phyloP scores from a whole-genome alignment of 768 basidiomycete species.

The Trametes meyenii region DNA sequence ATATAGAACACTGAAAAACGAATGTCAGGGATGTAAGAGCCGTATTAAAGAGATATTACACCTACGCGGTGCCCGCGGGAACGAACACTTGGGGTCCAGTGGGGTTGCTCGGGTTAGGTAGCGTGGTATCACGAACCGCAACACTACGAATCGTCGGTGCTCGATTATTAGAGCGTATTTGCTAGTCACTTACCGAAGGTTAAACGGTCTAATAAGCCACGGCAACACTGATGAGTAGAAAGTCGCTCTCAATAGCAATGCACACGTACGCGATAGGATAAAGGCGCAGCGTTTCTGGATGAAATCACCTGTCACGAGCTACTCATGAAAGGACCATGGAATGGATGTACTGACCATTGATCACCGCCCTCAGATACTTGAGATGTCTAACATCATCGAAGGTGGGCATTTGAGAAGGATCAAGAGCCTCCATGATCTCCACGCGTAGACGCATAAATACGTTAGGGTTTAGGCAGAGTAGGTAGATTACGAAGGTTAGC shows the following conservation, averaged over 20 bases:
- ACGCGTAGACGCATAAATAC: conserved; percentile 35
- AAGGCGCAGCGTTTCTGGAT: conserved; percentile 24
- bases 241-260: not conserved
- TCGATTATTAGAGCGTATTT: not conserved
- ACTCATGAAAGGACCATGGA: not conserved
- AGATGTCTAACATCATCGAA: conserved; percentile 38
- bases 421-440: conserved; percentile 38
- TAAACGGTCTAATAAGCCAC: conserved; percentile 28
- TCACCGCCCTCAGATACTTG: conserved; percentile 39
- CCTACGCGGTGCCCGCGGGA: conserved; percentile 32
- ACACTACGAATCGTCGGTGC: conserved; percentile 14
- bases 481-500: conserved; percentile 38
- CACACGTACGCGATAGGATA: conserved; percentile 35
- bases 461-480: conserved; percentile 36
- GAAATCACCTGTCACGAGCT: not conserved
- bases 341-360: conserved; percentile 34
- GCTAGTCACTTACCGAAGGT: conserved; percentile 26
- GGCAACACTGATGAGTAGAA: not conserved
- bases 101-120: conserved; percentile 26
- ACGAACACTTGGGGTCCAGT: conserved; percentile 34
- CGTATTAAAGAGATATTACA: conserved; percentile 17
- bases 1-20: conserved; percentile 24
- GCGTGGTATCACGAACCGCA: conserved; percentile 27
- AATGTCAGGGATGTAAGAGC: not conserved
- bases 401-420: conserved; percentile 32